phyloP scores from a whole-genome alignment of 1,284 basidiomycete species.

The Sanghuangporus weigelae region DNA sequence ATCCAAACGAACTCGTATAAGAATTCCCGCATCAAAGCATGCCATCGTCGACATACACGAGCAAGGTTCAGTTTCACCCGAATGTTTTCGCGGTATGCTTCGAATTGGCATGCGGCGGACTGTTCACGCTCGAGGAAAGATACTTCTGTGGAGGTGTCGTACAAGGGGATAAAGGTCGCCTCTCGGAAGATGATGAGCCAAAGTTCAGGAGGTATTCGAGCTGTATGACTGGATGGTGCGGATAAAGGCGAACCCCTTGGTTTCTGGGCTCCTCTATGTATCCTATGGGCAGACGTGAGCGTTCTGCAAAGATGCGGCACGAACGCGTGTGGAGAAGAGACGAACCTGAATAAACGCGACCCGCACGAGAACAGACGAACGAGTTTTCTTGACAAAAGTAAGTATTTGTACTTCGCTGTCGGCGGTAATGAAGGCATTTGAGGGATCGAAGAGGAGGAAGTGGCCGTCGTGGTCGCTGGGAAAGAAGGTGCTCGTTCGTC shows the following conservation, averaged over 20 bases:
- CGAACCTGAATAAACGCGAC: slow-evolving; percentile 6
- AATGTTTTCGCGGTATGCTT: slow-evolving; percentile 44
- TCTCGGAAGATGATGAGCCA: slow-evolving; percentile 56
- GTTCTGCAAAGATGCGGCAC: neutral
- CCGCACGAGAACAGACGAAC: neutral
- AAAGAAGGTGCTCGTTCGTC: neutral
- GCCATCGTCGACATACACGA: slow-evolving; percentile 52
- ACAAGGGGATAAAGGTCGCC: slow-evolving; percentile 38
- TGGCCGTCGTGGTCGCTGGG: neutral
- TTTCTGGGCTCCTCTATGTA: neutral
- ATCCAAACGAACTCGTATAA: slow-evolving; percentile 70
- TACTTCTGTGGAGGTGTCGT: slow-evolving; percentile 44
- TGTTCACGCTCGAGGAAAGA: slow-evolving; percentile 36
- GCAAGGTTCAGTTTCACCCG: slow-evolving; percentile 43
- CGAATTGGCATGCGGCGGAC: slow-evolving; percentile 35
- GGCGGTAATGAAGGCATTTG: neutral
- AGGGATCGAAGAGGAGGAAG: neutral
- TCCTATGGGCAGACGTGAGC: neutral
- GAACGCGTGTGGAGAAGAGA: neutral
- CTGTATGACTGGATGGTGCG: neutral
- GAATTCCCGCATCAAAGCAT: slow-evolving; percentile 44
- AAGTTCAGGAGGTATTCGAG: slow-evolving; percentile 41
- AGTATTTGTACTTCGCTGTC: slow-evolving; percentile 1
- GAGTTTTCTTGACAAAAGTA: slow-evolving; percentile 3
- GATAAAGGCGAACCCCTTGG: neutral